These are phyloP conservation scores for Chlamydomonas reinhardtii DNA, from an alignment of 163 green algal genomes.

Conservation along the genomic window DNA sequence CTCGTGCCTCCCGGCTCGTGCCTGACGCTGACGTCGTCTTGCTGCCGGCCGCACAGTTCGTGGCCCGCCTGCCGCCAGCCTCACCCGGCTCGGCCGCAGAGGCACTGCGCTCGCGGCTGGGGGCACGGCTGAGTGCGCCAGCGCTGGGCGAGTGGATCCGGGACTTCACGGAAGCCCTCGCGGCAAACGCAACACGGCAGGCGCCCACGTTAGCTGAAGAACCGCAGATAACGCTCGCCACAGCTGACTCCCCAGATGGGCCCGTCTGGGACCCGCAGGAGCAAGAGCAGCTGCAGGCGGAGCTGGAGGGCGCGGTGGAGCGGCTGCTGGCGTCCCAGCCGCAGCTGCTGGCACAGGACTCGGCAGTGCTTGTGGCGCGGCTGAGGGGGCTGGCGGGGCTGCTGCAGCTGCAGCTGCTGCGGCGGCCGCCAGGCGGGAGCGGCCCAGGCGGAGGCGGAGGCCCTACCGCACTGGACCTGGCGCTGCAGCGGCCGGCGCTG, in stretches of 20 bases:
- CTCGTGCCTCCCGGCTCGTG: no score
- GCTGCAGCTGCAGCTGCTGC: background rate
- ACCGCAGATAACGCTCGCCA: no score
- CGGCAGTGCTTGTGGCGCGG: background rate
- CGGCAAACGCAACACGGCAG: background rate
- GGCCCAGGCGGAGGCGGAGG: no score
- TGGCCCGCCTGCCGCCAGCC: background rate
- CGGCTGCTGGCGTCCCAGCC: background rate
- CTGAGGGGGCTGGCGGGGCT: background rate
- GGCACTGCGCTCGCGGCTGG: constrained; percentile 1
- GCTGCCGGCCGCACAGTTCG: background rate
- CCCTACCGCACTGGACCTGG: background rate
- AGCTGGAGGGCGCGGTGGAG: background rate
- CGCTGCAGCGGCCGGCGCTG: background rate
- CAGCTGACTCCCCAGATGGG: no score
- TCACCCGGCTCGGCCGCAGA: background rate
- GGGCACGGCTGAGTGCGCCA: background rate
- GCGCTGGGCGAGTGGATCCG: background rate
- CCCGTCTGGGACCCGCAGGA: background rate
- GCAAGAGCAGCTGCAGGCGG: background rate
- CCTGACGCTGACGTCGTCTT: no score
- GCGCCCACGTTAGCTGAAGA: no score
- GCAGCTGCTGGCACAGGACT: constrained; percentile 23
- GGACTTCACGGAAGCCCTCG: background rate
- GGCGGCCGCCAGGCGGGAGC: no score